phyloP scores from a whole-genome alignment of 371 early-diverging fungal species.

The Mortierella sp. region DNA sequence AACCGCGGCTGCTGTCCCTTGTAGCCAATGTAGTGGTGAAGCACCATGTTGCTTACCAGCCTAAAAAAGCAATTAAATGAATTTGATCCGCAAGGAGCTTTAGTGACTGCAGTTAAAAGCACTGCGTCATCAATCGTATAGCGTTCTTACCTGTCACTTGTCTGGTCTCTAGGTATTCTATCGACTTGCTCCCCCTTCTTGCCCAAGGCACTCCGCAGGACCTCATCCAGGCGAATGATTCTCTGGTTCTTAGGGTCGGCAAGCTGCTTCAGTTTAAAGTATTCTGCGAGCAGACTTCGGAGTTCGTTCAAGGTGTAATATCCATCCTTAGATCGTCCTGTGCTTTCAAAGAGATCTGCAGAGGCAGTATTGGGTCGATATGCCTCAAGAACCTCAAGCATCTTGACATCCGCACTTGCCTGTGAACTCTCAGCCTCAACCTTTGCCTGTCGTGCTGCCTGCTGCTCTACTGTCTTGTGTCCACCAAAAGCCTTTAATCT shows the following conservation, averaged over 20 bases:
- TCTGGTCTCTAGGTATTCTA: constrained; percentile 32
- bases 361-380: constrained; percentile 63
- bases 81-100: constrained; percentile 26
- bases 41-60: constrained; percentile 37
- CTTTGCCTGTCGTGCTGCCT: constrained; percentile 30
- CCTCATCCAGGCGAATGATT: constrained; percentile 42
- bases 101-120: too few species aligned
- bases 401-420: constrained; percentile 5
- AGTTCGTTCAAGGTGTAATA: constrained; percentile 69
- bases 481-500: constrained; percentile 32
- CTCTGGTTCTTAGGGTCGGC: constrained; percentile 72
- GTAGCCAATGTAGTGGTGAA: constrained; percentile 36
- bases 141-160: constrained; percentile 45
- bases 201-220: constrained; percentile 19
- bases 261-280: constrained; percentile 66
- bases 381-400: constrained; percentile 61
- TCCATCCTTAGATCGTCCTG: constrained; percentile 63
- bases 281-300: constrained; percentile 65
- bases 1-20: constrained; percentile 37
- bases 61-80: constrained; percentile 4
- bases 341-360: constrained; percentile 63
- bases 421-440: constrained; percentile 31
- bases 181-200: constrained; percentile 45
- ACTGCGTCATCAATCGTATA: too few species aligned
- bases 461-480: constrained; percentile 52